phyloP scores from a whole-genome alignment of 2,329 filamentous ascomycete species.

The Nigrospora osmanthi region DNA sequence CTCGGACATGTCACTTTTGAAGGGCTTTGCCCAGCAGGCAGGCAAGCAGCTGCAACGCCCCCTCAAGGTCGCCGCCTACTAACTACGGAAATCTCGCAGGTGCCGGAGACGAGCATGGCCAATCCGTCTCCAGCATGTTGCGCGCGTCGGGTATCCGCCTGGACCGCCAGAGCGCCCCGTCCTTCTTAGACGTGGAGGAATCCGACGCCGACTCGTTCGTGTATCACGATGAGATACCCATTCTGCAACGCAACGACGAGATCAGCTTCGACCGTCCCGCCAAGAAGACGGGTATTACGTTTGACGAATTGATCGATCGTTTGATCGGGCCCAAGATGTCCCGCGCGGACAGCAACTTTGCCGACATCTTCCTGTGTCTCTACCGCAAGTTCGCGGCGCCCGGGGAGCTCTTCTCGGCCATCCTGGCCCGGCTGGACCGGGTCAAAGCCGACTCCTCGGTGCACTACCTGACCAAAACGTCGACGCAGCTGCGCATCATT shows the following conservation, averaged over 20 bases:
- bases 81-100: conserved; percentile 29
- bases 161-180: conserved; percentile 36
- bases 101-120: conserved; percentile 36
- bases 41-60: conserved; percentile 30
- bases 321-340: conserved; percentile 75
- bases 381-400: conserved; percentile 92
- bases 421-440: conserved; percentile 68
- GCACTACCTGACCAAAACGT: conserved; percentile 68
- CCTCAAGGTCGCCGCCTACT: conserved; percentile 38
- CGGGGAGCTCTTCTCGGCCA: conserved; percentile 65
- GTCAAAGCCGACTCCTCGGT: conserved; percentile 58
- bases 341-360: conserved; percentile 83
- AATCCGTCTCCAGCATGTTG: conserved; percentile 40
- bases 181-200: conserved; percentile 62
- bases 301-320: conserved; percentile 78
- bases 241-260: conserved; percentile 60
- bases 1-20: conserved; percentile 58
- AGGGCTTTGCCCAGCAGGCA: conserved; percentile 42
- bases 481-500: conserved; percentile 75
- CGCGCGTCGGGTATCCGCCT: conserved; percentile 44
- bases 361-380: conserved; percentile 80
- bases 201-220: conserved; percentile 59
- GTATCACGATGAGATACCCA: conserved; percentile 60
- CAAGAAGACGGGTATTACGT: conserved; percentile 45
- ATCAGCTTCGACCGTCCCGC: conserved; percentile 44